A percentile compares a stretch with the other conserved stretches of the same genome.
These are phyloP conservation scores for Isoetes engelmannii DNA, from an alignment of 83 land plant genomes.

Conservation along the genomic window DNA sequence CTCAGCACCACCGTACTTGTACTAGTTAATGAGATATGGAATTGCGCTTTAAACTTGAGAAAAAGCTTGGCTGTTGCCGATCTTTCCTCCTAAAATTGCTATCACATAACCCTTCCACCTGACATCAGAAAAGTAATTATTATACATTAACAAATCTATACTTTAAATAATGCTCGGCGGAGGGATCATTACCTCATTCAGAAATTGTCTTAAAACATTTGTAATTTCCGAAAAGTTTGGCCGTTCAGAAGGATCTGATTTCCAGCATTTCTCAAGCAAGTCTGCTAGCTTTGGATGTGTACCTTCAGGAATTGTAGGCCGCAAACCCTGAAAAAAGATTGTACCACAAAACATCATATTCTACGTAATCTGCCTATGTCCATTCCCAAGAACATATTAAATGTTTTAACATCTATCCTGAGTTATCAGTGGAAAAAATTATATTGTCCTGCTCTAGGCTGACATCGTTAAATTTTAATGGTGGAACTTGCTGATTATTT, in stretches of 20 bases:
- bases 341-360: background rate
- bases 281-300: constrained; percentile 18
- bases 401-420: background rate
- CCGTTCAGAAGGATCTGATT: constrained; percentile 19
- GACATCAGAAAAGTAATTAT: no score
- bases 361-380: background rate
- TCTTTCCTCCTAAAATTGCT: no score
- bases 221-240: constrained; percentile 26
- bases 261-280: constrained; percentile 27
- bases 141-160: no score
- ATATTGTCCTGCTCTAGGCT: background rate
- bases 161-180: no score
- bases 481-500: no score
- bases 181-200: constrained; percentile 12
- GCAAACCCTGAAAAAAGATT: constrained; percentile 21
- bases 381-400: background rate
- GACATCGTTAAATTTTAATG: no score
- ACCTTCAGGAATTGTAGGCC: constrained; percentile 20
- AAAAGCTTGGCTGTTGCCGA: no score
- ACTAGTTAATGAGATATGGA: no score
- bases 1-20: no score
- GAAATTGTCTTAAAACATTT: constrained; percentile 10
- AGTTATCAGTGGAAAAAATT: background rate
- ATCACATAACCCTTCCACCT: no score
- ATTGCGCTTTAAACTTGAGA: no score